Conservation (phyloP, 257 asterid species). For the Lithospermum erythrorhizon region DNA sequence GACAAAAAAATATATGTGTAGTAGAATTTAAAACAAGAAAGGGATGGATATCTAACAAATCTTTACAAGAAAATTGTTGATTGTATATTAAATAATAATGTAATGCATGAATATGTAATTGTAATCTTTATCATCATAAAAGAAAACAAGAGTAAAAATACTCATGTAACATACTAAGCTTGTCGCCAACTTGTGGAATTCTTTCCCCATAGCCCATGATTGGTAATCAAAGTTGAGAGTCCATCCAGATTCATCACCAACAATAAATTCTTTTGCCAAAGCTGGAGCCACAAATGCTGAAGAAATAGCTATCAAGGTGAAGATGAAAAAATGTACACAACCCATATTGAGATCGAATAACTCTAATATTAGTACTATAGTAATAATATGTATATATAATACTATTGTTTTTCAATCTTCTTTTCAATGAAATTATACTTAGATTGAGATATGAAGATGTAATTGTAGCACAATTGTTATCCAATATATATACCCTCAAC, state of each 20-base stretch:
- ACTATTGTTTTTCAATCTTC: not conserved
- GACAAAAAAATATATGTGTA: too few relatives aligned
- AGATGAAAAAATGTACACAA: conserved; percentile 8
- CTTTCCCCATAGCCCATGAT: conserved; percentile 21
- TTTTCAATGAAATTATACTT: too few relatives aligned
- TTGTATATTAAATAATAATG: too few relatives aligned
- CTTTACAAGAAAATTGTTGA: too few relatives aligned
- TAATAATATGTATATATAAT: too few relatives aligned
- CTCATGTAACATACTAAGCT: conserved; percentile 13
- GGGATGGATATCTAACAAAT: too few relatives aligned
- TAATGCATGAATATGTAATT: too few relatives aligned
- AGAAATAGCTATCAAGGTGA: conserved; percentile 1
- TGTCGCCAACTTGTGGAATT: conserved; percentile 31
- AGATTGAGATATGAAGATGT: not conserved
- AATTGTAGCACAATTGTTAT: not conserved
- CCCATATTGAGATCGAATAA: conserved; percentile 4
- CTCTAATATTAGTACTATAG: not conserved
- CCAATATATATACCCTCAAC: too few relatives aligned
- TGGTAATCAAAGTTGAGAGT: conserved; percentile 15
- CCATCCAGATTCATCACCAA: conserved; percentile 44
- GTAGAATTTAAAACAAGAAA: too few relatives aligned
- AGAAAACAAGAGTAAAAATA: too few relatives aligned
- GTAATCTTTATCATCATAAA: too few relatives aligned
- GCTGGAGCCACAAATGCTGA: conserved; percentile 13
- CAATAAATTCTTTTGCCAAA: conserved; percentile 21